phyloP scores from a whole-genome alignment of 2,329 filamentous ascomycete genomes.

The Calonectria honghensis region DNA sequence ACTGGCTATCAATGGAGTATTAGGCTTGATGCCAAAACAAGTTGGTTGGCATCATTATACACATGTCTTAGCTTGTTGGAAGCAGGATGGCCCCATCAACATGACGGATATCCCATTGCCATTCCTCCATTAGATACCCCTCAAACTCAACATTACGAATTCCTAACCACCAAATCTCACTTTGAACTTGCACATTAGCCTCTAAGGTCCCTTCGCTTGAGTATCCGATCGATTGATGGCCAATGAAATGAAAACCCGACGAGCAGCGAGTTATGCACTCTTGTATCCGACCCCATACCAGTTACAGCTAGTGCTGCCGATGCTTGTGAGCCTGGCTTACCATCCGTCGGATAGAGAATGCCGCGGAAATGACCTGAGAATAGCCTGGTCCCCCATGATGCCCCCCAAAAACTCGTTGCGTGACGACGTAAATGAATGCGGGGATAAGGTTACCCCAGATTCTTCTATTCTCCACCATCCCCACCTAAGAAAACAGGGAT shows the following conservation, averaged over 20 bases:
- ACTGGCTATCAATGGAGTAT: not conserved
- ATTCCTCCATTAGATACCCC: not conserved
- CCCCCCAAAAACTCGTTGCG: not conserved
- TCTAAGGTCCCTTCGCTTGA: not conserved
- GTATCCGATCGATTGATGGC: not conserved
- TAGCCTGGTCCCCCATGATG: not conserved
- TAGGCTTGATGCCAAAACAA: not conserved
- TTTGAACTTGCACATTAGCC: not conserved
- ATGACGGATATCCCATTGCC: not conserved
- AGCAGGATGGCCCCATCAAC: not conserved
- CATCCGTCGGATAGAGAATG: slow-evolving; percentile 6
- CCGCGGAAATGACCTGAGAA: slow-evolving; percentile 13
- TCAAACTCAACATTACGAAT: not conserved
- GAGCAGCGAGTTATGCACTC: not conserved
- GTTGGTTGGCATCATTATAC: not conserved
- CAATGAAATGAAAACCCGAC: not conserved
- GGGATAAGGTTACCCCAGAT: slow-evolving; percentile 28
- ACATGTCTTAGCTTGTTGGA: not conserved
- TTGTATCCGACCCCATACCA: slow-evolving; percentile 1
- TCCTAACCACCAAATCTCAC: not conserved
- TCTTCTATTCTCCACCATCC: slow-evolving; percentile 6
- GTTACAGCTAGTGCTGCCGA: slow-evolving; percentile 6
- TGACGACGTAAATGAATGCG: slow-evolving; percentile 7
- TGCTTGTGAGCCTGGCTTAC: not conserved
- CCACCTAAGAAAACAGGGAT: not conserved